Evolutionary conservation across 768 basidiomycete species (phyloP).

Genomic region (Imleria badia): DNA sequence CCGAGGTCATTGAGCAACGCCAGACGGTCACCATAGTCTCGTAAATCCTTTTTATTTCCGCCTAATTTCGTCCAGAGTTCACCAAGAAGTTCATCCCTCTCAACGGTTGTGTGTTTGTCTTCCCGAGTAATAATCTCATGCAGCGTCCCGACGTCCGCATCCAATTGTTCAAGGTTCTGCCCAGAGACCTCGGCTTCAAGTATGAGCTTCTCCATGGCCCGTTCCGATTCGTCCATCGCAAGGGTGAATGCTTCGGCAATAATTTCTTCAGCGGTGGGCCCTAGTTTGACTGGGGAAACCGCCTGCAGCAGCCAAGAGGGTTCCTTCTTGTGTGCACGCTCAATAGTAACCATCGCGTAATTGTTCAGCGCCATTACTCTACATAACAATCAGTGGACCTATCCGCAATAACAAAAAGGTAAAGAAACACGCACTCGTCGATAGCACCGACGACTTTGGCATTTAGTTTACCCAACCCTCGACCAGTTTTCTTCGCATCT

Average conservation of each 20-base stretch:
- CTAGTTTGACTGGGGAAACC: slow-evolving; percentile 41
- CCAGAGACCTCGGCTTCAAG: slow-evolving; percentile 65
- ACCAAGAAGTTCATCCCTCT: slow-evolving; percentile 55
- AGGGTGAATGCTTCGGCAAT: slow-evolving; percentile 55
- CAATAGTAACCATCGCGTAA: slow-evolving; percentile 62
- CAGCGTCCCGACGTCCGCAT: slow-evolving; percentile 55
- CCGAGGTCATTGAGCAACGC: slow-evolving; percentile 53
- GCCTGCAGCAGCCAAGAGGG: slow-evolving; percentile 33
- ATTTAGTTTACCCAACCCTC: slow-evolving; percentile 59
- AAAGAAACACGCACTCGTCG: slow-evolving; percentile 53
- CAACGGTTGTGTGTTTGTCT: slow-evolving; percentile 43
- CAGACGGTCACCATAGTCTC: slow-evolving; percentile 52
- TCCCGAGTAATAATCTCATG: slow-evolving; percentile 64
- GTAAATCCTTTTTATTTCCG: slow-evolving; percentile 51
- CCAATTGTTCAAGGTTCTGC: slow-evolving; percentile 57
- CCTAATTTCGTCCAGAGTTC: slow-evolving; percentile 72
- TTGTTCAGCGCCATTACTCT: slow-evolving; percentile 77
- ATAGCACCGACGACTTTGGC: slow-evolving; percentile 72
- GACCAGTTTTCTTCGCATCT: slow-evolving; percentile 60
- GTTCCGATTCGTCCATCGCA: slow-evolving; percentile 60
- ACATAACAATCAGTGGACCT: slow-evolving; percentile 1
- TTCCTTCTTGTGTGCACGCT: slow-evolving; percentile 30
- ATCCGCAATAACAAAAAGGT: not conserved
- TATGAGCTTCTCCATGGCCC: slow-evolving; percentile 53
- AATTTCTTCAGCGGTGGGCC: slow-evolving; percentile 40